Evolutionary conservation across 371 early-diverging fungal genomes (phyloP).

Genomic region (Mucor indicus): DNA sequence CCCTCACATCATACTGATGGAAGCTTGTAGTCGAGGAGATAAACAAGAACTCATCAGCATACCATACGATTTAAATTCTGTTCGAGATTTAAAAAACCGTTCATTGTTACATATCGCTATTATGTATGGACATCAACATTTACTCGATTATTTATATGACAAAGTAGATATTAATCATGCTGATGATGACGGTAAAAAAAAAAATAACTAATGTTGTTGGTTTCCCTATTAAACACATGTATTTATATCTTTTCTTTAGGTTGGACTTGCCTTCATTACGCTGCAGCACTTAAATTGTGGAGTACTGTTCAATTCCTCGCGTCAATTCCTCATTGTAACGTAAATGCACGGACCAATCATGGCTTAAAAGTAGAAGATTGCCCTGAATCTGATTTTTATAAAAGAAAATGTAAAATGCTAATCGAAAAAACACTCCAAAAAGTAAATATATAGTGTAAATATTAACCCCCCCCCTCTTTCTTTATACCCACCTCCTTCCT

Average conservation of each 20-base stretch:
- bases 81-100: conserved; percentile 18
- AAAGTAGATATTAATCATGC: conserved; percentile 31
- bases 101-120: conserved; percentile 35
- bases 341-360: conserved; percentile 34
- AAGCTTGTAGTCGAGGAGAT: conserved; percentile 44
- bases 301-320: conserved; percentile 27
- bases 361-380: conserved; percentile 38
- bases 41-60: conserved; percentile 22
- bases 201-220: too few species aligned
- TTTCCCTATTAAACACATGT: too few species aligned
- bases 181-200: conserved; percentile 37
- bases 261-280: conserved; percentile 49
- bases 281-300: conserved; percentile 42
- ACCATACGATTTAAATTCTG: background rate
- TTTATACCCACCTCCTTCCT: too few species aligned
- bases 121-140: conserved; percentile 33
- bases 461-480: too few species aligned
- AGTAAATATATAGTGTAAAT: too few species aligned
- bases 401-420: conserved; percentile 26
- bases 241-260: too few species aligned
- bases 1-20: conserved; percentile 31
- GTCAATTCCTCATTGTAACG: conserved; percentile 20
- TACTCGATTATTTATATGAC: conserved; percentile 21
- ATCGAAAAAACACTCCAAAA: too few species aligned
- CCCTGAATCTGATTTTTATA: conserved; percentile 26